Percentiles rank a stretch among this genome's conserved stretches.
Evolutionary conservation across 2,329 filamentous ascomycete genomes (phyloP).

Genomic region (Teratosphaeria zuluensis): DNA sequence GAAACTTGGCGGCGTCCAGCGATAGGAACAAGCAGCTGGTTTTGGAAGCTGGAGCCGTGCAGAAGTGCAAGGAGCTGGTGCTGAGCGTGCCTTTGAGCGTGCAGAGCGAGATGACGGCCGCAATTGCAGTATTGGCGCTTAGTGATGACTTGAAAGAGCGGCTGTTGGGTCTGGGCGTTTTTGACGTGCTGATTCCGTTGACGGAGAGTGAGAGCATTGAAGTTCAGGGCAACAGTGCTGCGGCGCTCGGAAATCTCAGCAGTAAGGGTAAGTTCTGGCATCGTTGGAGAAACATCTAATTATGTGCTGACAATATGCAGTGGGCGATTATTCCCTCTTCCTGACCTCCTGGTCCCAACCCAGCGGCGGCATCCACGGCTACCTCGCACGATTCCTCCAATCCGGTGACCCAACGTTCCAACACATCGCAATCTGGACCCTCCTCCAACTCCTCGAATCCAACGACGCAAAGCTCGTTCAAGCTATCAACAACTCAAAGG

Average conservation of each 20-base stretch:
- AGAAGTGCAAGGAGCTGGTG: conserved; percentile 97
- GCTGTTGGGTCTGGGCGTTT: conserved; percentile 82
- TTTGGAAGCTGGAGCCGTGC: conserved; percentile 87
- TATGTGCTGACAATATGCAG: conserved; percentile 37
- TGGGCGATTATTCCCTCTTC: conserved; percentile 94
- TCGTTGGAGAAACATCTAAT: not conserved
- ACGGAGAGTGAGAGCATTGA: conserved; percentile 95
- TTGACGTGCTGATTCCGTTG: conserved; percentile 89
- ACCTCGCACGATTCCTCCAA: conserved; percentile 82
- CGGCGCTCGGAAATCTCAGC: conserved; percentile 87
- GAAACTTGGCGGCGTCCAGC: conserved; percentile 91
- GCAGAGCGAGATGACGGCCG: conserved; percentile 99
- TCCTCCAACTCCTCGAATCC: conserved; percentile 89
- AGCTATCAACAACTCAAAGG: conserved; percentile 79
- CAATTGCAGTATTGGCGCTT: conserved; percentile 87
- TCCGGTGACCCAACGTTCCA: conserved; percentile 97
- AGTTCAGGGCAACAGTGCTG: conserved; percentile 95
- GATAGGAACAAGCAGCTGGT: conserved; percentile 98
- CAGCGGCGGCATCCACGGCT: conserved; percentile 89
- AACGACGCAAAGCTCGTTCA: conserved; percentile 84
- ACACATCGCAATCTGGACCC: conserved; percentile 97
- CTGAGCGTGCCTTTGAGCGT: conserved; percentile 87
- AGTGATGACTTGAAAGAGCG: conserved; percentile 94
- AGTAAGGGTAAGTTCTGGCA: conserved; percentile 65
- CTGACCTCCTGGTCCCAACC: conserved; percentile 89